Evolutionary conservation across 1,284 basidiomycete genomes (phyloP).

Genomic region (Heterobasidion occidentale): DNA sequence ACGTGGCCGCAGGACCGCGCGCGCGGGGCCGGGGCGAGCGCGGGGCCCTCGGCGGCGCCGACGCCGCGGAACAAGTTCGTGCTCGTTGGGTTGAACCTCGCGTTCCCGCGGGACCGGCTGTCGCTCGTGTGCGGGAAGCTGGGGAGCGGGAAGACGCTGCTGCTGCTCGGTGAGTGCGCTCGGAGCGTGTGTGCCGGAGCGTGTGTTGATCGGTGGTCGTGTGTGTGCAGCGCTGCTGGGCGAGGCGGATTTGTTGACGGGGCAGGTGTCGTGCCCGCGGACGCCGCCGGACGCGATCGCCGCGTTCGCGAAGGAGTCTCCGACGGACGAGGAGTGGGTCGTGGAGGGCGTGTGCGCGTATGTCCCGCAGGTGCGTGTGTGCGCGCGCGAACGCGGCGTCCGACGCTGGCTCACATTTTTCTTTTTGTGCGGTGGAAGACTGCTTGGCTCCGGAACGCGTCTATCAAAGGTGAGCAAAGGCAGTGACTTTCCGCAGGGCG

Average conservation of each 20-base stretch:
- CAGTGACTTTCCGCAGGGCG: background rate
- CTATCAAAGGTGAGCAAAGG: constrained; percentile 61
- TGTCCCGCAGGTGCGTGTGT: constrained; percentile 70
- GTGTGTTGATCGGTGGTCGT: background rate
- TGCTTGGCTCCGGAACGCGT: constrained; percentile 87
- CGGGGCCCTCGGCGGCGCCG: constrained; percentile 47
- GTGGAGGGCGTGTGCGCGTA: constrained; percentile 78
- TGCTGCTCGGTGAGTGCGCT: constrained; percentile 50
- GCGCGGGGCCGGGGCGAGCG: constrained; percentile 27
- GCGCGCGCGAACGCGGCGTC: background rate
- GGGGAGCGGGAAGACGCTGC: constrained; percentile 78
- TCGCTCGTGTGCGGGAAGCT: constrained; percentile 79
- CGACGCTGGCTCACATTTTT: background rate
- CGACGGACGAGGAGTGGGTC: constrained; percentile 61
- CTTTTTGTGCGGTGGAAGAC: constrained; percentile 22
- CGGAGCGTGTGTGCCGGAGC: constrained; percentile 3
- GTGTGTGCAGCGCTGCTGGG: constrained; percentile 65
- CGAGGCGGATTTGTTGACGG: constrained; percentile 81
- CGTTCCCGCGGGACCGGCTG: constrained; percentile 74
- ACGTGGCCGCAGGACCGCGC: constrained; percentile 81
- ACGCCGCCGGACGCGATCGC: constrained; percentile 78
- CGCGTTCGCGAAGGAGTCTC: constrained; percentile 34
- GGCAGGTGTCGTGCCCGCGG: constrained; percentile 74
- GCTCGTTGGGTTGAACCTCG: constrained; percentile 71
- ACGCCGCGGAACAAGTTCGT: constrained; percentile 78